A percentile compares a stretch with the other conserved stretches of the same genome.
Evolutionary conservation across 768 basidiomycete species (phyloP).

Genomic region (Lactarius deliciosus): DNA sequence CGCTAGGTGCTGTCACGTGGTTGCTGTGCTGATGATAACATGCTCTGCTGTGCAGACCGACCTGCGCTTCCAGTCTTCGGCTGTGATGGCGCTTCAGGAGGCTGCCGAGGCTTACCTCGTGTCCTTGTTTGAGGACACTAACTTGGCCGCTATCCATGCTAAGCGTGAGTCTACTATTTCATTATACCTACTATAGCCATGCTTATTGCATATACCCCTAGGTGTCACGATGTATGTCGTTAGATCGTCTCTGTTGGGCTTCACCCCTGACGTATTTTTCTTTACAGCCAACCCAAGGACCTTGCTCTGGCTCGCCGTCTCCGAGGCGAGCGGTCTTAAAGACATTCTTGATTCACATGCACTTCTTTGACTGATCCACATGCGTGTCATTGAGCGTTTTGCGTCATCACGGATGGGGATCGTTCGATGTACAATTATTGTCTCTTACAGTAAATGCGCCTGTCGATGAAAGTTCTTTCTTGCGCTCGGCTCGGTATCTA

Average conservation of each 20-base stretch:
- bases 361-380: conserved; percentile 8
- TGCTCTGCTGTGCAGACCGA: conserved; percentile 56
- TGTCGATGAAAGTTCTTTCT: conserved; percentile 9
- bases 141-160: conserved; percentile 89
- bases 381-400: conserved; percentile 9
- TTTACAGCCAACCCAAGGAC: conserved; percentile 72
- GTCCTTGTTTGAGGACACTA: conserved; percentile 85
- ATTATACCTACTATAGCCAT: not conserved
- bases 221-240: conserved; percentile 31
- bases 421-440: conserved; percentile 25
- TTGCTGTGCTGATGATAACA: conserved; percentile 15
- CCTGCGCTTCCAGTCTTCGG: conserved; percentile 94
- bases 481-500: conserved; percentile 16
- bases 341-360: conserved; percentile 2
- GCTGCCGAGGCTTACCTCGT: conserved; percentile 89
- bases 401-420: conserved; percentile 19
- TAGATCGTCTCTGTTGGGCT: not conserved
- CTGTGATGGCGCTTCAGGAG: conserved; percentile 91
- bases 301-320: conserved; percentile 76
- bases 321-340: conserved; percentile 74
- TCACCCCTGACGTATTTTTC: conserved; percentile 30
- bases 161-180: conserved; percentile 49
- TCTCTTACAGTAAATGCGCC: conserved; percentile 14
- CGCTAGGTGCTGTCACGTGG: not conserved
- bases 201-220: conserved; percentile 7